These are phyloP conservation scores for Afroboletus lepidellus DNA, from an alignment of 1,284 basidiomycete genomes.

Conservation along the genomic window DNA sequence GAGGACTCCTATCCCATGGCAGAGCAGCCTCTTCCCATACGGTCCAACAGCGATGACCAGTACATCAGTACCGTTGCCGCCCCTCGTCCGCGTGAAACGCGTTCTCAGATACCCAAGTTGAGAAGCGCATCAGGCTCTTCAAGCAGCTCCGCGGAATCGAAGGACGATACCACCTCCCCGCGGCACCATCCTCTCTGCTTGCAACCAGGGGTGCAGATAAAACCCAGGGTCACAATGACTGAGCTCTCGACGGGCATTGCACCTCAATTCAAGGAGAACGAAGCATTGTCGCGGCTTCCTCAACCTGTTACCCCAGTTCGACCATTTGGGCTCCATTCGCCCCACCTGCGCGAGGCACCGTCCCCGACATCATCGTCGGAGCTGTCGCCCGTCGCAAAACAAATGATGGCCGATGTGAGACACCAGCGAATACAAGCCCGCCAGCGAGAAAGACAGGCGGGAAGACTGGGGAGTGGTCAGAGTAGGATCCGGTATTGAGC, in stretches of 20 bases:
- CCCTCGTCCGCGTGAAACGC: conserved; percentile 15
- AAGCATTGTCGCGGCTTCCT: conserved; percentile 30
- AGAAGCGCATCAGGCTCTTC: conserved; percentile 31
- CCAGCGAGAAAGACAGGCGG: conserved; percentile 32
- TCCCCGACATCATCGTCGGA: conserved; percentile 74
- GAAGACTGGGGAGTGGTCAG: conserved; percentile 32
- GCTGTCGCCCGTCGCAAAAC: conserved; percentile 60
- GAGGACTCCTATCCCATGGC: not conserved
- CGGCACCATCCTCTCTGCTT: conserved; percentile 6
- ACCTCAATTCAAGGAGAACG: conserved; percentile 25
- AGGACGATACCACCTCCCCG: conserved; percentile 5
- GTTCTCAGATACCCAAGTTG: conserved; percentile 31
- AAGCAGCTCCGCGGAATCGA: conserved; percentile 18
- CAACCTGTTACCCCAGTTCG: conserved; percentile 31
- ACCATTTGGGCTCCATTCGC: conserved; percentile 35
- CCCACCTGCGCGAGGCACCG: conserved; percentile 34
- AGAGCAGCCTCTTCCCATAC: conserved; percentile 2
- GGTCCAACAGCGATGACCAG: conserved; percentile 14
- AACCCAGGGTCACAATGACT: not conserved
- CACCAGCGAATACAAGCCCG: conserved; percentile 52
- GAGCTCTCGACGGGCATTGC: not conserved
- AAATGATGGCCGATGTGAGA: conserved; percentile 65
- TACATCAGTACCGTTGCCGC: not conserved
- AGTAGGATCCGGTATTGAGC: conserved; percentile 31
- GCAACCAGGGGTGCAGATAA: conserved; percentile 4